Evolutionary conservation across 2,329 filamentous ascomycete species (phyloP), one percentile per base, ranked within the genome.

Genomic region (Cytospora leucostoma): DNA sequence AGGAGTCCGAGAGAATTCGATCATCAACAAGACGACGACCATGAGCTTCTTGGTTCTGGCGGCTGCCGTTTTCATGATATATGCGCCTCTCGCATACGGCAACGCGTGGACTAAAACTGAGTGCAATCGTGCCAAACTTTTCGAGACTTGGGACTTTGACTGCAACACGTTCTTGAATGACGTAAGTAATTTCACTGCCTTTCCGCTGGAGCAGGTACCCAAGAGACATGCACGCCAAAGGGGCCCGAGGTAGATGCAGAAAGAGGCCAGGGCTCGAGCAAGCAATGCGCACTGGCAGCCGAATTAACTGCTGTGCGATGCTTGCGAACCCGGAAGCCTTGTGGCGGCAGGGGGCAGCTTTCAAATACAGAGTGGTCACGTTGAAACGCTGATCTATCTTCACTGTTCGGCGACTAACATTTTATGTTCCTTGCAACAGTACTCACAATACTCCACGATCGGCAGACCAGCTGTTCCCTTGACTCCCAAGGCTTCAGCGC

Each of bases 131-230:
- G 89, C 95, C 66, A 98, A 98, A 82, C 81, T 99, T 13, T 88
- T 98, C 73, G 81, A 84, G 64, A 89, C 87, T 1, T 99, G 95
- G 95, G 95, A 99, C 75, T 99, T 94, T 85, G 95, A 99, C 77
- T 99, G 95, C 84, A 97, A 96, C 76, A 93, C 86, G 65, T 99
- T 99, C 81, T 82, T 89, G 70, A 88, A 88, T 68, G 88, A 87
- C 74, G 93, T 97, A 88, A 91, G 91, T 89, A 58, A 40, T 12
- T 61, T 44, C 49, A 54, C 56, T 51, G 58, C 58, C 61, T 67
- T 74, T 63, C 73, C 76, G 70, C 58, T 71, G 59, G 71, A 73
- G 66, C 66, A 70, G 52, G 72, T 79, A 56, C 78, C 77, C 55
- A 62, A 74, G 68, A 74, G 73, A 67, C 68, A 73, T 66, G 67